A percentile compares a stretch with the other conserved stretches of the same genome.
These are phyloP conservation scores for Arachis hypogaea DNA, from an alignment of 306 rosid species.

Conservation along the genomic window DNA sequence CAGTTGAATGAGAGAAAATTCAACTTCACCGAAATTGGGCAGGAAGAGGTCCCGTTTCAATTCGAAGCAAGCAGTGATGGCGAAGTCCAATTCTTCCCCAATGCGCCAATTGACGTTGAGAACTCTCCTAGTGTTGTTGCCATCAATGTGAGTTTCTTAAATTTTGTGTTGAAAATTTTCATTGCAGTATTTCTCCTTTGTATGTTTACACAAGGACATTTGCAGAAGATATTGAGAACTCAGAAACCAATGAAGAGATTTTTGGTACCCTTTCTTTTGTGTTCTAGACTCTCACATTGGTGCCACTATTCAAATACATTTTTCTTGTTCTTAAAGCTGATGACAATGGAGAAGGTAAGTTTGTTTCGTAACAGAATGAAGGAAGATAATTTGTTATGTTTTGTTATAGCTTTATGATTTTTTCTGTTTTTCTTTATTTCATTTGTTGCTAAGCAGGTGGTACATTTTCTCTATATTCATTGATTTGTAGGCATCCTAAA, in stretches of 20 bases:
- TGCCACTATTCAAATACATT: slow-evolving; percentile 90
- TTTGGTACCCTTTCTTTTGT: slow-evolving; percentile 94
- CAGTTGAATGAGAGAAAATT: slow-evolving; percentile 89
- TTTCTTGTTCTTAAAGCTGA: slow-evolving; percentile 93
- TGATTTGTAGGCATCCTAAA: slow-evolving; percentile 92
- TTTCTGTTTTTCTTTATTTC: slow-evolving; percentile 30
- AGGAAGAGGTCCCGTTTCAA: slow-evolving; percentile 90
- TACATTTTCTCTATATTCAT: slow-evolving; percentile 93
- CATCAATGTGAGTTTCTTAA: slow-evolving; percentile 65
- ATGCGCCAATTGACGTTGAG: slow-evolving; percentile 67
- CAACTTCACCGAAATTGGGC: slow-evolving; percentile 98
- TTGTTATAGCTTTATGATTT: too few species aligned
- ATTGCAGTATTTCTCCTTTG: slow-evolving; percentile 79
- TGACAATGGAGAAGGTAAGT: slow-evolving; percentile 94
- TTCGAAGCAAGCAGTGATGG: slow-evolving; percentile 70
- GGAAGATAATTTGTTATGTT: too few species aligned
- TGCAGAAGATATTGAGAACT: slow-evolving; percentile 94
- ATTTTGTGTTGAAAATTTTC: neutral
- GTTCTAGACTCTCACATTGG: slow-evolving; percentile 94
- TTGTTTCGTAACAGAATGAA: slow-evolving; percentile 5
- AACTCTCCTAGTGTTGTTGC: slow-evolving; percentile 84
- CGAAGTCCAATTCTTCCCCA: slow-evolving; percentile 70
- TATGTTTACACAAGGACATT: slow-evolving; percentile 71
- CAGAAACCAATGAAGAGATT: slow-evolving; percentile 92
- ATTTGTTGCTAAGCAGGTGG: slow-evolving; percentile 74